phyloP scores from a whole-genome alignment of 2,329 filamentous ascomycete species.

The Sphaceloma murrayae region DNA sequence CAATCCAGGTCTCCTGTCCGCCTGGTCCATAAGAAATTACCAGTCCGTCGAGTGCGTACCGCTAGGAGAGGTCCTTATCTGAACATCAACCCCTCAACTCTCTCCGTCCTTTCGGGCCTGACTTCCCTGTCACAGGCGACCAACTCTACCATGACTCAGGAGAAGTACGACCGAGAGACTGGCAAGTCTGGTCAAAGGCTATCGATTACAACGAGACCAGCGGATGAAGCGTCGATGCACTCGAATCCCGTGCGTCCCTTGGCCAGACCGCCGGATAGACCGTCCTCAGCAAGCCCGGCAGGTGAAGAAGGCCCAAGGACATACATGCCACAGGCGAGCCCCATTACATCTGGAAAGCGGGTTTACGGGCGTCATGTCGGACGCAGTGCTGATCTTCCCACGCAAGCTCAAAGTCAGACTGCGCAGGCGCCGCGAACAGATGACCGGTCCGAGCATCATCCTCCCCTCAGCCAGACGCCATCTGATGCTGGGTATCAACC shows the following conservation, averaged over 20 bases:
- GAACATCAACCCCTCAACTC: background rate
- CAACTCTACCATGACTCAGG: constrained; percentile 8
- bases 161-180: constrained; percentile 3
- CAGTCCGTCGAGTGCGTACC: background rate
- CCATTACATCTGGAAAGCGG: background rate
- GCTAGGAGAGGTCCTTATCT: background rate
- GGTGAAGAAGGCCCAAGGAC: no score
- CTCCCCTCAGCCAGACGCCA: no score
- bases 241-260: no score
- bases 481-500: no score
- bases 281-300: background rate
- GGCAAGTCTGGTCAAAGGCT: background rate
- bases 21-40: constrained; percentile 2
- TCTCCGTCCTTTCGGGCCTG: constrained; percentile 4
- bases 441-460: no score
- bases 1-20: background rate
- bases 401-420: no score
- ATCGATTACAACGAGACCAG: background rate
- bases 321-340: background rate
- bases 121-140: background rate
- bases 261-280: no score
- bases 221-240: background rate
- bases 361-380: background rate
- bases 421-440: no score
- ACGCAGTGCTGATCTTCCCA: no score